Percentiles rank a stretch among this genome's conserved stretches.
phyloP scores from a whole-genome alignment of 2,329 filamentous ascomycete species.

The Diaporthe australafricana region DNA sequence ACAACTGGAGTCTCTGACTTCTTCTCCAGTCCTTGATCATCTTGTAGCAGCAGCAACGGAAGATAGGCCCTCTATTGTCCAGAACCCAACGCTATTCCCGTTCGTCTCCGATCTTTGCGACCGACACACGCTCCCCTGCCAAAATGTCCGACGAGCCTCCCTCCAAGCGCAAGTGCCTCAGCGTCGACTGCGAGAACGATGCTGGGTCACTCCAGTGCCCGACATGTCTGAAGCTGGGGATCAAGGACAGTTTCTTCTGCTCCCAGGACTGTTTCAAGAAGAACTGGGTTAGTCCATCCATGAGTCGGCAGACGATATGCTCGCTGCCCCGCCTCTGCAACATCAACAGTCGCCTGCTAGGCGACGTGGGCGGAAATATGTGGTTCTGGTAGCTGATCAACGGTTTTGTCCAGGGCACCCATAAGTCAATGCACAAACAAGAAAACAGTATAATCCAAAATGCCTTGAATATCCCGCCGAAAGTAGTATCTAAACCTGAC shows the following conservation, averaged over 20 bases:
- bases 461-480: conserved; percentile 72
- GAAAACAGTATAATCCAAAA: conserved; percentile 80
- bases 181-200: conserved; percentile 86
- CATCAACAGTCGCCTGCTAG: neutral
- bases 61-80: neutral
- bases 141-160: conserved; percentile 63
- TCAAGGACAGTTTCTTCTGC: conserved; percentile 94
- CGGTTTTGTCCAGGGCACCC: conserved; percentile 69
- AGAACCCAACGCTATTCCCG: neutral
- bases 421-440: conserved; percentile 88
- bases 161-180: conserved; percentile 78
- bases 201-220: conserved; percentile 91
- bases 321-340: conserved; percentile 5
- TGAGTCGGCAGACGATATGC: neutral
- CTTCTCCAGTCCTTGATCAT: no score
- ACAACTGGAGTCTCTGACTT: neutral
- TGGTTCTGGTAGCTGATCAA: conserved; percentile 37
- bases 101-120: neutral
- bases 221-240: conserved; percentile 89
- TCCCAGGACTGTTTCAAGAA: conserved; percentile 99
- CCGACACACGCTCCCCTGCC: conserved; percentile 29
- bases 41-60: neutral
- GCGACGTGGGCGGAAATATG: neutral
- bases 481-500: conserved; percentile 90
- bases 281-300: conserved; percentile 85